Evolutionary conservation across 116 monocot genomes (phyloP).

Genomic region (Zostera marina): DNA sequence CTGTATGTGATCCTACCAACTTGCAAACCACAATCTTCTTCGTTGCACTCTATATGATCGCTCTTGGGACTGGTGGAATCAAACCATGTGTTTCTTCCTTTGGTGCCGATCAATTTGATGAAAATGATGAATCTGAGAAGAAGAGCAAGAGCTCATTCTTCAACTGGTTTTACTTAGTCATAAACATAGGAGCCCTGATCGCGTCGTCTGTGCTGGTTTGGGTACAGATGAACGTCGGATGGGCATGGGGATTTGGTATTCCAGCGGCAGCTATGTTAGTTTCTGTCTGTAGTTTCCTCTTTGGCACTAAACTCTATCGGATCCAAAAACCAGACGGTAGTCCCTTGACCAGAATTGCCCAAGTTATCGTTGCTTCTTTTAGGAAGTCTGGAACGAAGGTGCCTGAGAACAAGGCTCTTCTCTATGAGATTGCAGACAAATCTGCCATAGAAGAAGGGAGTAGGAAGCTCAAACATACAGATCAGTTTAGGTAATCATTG

Average conservation of each 20-base stretch:
- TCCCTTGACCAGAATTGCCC: conserved; percentile 17
- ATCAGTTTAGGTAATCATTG: conserved; percentile 10
- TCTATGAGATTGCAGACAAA: conserved; percentile 18
- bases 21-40: neutral
- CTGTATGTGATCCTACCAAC: neutral
- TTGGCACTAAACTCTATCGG: conserved; percentile 11
- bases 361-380: conserved; percentile 14
- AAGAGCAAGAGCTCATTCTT: too few species aligned
- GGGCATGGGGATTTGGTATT: conserved; percentile 23
- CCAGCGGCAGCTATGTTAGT: conserved; percentile 18
- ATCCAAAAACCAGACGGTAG: conserved; percentile 21
- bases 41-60: neutral
- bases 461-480: conserved; percentile 20
- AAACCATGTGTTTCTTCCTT: too few species aligned
- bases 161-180: too few species aligned
- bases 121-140: too few species aligned
- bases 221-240: conserved; percentile 24
- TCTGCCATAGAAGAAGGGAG: conserved; percentile 23
- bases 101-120: too few species aligned
- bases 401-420: conserved; percentile 13
- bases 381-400: conserved; percentile 9
- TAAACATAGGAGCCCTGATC: conserved; percentile 22
- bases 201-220: conserved; percentile 20
- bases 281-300: conserved; percentile 16
- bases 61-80: conserved; percentile 1